Evolutionary conservation across 805 yeast species (phyloP).

Genomic region (Blastobotrys peoriensis): DNA sequence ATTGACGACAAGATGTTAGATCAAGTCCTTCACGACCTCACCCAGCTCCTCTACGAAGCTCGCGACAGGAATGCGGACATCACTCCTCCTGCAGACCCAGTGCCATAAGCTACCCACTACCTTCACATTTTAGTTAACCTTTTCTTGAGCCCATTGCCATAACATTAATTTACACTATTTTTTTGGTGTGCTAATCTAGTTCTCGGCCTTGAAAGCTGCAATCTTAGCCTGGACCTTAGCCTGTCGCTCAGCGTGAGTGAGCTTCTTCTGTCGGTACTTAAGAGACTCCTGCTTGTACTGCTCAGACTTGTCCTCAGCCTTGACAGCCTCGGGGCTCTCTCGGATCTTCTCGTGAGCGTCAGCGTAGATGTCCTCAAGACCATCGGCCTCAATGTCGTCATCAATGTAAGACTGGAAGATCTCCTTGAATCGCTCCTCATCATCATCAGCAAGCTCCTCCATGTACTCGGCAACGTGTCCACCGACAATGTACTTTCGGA

Average conservation of each 20-base stretch:
- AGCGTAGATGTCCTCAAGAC: conserved; percentile 89
- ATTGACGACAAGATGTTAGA: conserved; percentile 5
- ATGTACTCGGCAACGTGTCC: conserved; percentile 99
- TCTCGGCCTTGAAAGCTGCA: conserved; percentile 53
- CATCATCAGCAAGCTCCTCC: conserved; percentile 99
- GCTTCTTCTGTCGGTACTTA: conserved; percentile 83
- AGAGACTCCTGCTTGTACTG: conserved; percentile 96
- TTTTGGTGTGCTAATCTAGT: too few species aligned
- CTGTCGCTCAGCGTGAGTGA: conserved; percentile 85
- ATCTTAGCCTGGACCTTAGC: conserved; percentile 90
- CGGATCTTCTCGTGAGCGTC: conserved; percentile 95
- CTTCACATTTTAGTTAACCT: too few species aligned
- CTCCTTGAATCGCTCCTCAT: conserved; percentile 98
- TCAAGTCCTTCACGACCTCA: conserved; percentile 2
- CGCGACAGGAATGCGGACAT: too few species aligned
- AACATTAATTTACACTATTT: too few species aligned
- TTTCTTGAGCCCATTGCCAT: too few species aligned
- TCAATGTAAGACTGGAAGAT: conserved; percentile 94
- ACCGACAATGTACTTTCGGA: conserved; percentile 99
- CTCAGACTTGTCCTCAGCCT: conserved; percentile 89
- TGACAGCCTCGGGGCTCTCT: conserved; percentile 88
- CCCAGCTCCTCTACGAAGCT: neutral
- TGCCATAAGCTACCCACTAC: too few species aligned
- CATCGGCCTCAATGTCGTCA: conserved; percentile 96
- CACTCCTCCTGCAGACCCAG: too few species aligned